phyloP scores from a whole-genome alignment of 140 eudicot genomes.

The Artemisia princeps region DNA sequence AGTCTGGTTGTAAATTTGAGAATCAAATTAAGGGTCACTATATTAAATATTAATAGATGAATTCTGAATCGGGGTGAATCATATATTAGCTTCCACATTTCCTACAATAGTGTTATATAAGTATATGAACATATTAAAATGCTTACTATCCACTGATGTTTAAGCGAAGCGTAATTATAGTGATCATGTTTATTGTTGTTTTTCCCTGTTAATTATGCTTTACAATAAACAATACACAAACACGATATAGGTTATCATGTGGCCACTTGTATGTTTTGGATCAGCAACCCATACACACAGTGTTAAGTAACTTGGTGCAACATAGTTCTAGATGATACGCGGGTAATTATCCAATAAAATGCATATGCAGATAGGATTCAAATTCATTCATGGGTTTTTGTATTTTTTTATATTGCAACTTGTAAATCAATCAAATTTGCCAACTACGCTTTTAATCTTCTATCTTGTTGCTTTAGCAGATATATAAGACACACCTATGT shows the following conservation, averaged over 20 bases:
- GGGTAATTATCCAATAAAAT: not conserved
- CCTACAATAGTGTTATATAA: too few species aligned
- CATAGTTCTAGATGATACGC: not conserved
- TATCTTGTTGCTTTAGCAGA: conserved; percentile 8
- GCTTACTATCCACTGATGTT: too few species aligned
- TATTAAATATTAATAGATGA: too few species aligned
- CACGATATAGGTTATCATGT: not conserved
- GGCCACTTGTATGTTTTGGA: not conserved
- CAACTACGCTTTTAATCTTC: conserved; percentile 7
- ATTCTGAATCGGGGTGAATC: too few species aligned
- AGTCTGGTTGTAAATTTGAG: too few species aligned
- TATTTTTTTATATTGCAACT: not conserved
- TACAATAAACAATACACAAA: not conserved
- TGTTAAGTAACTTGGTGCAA: not conserved
- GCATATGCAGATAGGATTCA: not conserved
- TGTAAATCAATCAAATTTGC: conserved; percentile 1
- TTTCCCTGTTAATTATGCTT: not conserved
- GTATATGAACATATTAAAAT: too few species aligned
- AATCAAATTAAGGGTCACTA: too few species aligned
- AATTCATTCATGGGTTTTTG: not conserved
- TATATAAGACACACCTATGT: not conserved
- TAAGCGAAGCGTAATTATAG: not conserved
- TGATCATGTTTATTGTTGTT: not conserved
- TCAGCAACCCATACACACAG: not conserved
- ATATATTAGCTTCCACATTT: too few species aligned